Percentiles rank a stretch among this genome's conserved stretches.
Conservation (phyloP, 208 protist genomes). For the Leishmania lainsoni region DNA sequence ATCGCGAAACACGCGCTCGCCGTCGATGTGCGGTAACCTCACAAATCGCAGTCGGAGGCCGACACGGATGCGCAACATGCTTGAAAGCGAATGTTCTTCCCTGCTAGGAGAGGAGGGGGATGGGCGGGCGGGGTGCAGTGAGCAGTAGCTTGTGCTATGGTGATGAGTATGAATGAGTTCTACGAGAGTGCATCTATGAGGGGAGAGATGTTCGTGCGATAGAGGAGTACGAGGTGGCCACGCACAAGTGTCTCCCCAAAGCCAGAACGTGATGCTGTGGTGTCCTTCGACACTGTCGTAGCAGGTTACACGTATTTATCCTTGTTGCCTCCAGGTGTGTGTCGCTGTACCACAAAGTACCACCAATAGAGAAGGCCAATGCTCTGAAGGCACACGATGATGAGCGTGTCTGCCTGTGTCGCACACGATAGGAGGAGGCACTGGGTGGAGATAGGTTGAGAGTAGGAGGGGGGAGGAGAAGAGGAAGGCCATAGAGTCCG, state of each 20-base stretch:
- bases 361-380: background rate
- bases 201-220: background rate
- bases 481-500: background rate
- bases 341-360: background rate
- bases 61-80: conserved; percentile 24
- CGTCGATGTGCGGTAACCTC: conserved; percentile 53
- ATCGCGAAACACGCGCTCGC: conserved; percentile 78
- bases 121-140: no score
- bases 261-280: background rate
- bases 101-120: no score
- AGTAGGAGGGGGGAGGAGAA: background rate
- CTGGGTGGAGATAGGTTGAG: background rate
- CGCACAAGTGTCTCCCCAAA: background rate
- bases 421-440: background rate
- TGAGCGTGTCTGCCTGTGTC: background rate
- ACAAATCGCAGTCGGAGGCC: conserved; percentile 61
- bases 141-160: background rate
- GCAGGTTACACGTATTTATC: background rate
- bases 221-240: background rate
- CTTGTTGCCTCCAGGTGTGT: background rate
- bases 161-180: background rate
- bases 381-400: background rate
- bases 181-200: conserved; percentile 4
- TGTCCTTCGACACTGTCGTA: background rate
- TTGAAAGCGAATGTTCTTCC: no score